Conservation (phyloP, 2,329 filamentous ascomycete species). For the Emmonsia crescens region DNA sequence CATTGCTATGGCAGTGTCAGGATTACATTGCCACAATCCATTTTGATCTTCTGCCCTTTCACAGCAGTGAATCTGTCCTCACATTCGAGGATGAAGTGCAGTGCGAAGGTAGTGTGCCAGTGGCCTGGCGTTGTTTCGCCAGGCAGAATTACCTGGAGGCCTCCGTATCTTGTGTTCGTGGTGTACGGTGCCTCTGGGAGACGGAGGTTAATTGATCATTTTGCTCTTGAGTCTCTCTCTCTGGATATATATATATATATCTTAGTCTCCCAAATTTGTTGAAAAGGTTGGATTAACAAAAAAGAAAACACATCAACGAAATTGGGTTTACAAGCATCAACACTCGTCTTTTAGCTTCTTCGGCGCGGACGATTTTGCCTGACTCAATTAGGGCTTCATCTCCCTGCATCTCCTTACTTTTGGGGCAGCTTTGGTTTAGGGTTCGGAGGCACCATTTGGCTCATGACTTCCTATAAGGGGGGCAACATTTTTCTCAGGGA, state of each 20-base stretch:
- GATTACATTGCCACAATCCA: constrained; percentile 45
- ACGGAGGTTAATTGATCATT: too few species aligned
- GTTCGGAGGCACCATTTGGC: constrained; percentile 35
- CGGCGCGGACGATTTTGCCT: constrained; percentile 27
- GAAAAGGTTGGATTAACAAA: not conserved
- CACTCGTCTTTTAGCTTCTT: constrained; percentile 30
- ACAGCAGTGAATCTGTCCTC: too few species aligned
- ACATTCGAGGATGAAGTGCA: too few species aligned
- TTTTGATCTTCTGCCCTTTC: too few species aligned
- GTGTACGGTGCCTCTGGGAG: too few species aligned
- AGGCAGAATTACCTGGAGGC: constrained; percentile 47
- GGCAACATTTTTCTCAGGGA: not conserved
- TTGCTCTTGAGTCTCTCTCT: too few species aligned
- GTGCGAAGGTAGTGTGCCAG: constrained; percentile 46
- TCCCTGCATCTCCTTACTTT: constrained; percentile 29
- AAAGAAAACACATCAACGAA: constrained; percentile 1
- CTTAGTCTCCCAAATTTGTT: too few species aligned
- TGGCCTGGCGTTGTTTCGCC: constrained; percentile 47
- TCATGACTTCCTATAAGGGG: constrained; percentile 44
- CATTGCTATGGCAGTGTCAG: constrained; percentile 50
- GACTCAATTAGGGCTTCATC: constrained; percentile 28
- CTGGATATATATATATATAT: not conserved
- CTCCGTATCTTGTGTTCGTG: too few species aligned
- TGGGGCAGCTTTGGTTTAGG: constrained; percentile 37
- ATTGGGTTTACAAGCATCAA: constrained; percentile 34